A percentile compares a stretch with the other conserved stretches of the same genome.
Conservation (phyloP, 352 stramenopile genomes). For the Pythium dissimile region DNA sequence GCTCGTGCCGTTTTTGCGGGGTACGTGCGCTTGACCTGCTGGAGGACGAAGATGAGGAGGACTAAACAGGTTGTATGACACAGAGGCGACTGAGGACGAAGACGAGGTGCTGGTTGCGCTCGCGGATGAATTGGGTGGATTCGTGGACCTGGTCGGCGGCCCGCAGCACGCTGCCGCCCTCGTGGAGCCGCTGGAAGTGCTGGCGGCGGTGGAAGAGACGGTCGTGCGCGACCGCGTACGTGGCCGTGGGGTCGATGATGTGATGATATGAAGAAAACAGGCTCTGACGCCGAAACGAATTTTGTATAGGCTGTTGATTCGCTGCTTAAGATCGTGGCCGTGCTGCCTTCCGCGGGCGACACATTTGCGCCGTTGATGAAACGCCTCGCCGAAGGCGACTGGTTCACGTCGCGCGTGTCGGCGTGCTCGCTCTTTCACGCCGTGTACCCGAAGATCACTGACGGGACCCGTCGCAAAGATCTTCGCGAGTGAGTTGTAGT, state of each 20-base stretch:
- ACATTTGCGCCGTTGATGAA: constrained; percentile 75
- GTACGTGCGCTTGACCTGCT: constrained; percentile 22
- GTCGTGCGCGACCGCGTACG: constrained; percentile 86
- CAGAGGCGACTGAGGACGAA: constrained; percentile 89
- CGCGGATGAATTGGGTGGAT: constrained; percentile 85
- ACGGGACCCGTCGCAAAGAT: constrained; percentile 67
- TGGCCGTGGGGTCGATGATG: not conserved
- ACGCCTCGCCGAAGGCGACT: constrained; percentile 79
- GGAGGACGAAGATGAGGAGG: not conserved
- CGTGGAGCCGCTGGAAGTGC: constrained; percentile 89
- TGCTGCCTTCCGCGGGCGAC: constrained; percentile 58
- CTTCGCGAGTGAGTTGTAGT: constrained; percentile 67
- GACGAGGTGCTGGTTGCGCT: constrained; percentile 93
- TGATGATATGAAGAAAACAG: no score
- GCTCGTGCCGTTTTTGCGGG: constrained; percentile 88
- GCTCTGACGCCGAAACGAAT: no score
- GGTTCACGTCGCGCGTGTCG: constrained; percentile 87
- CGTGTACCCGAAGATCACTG: constrained; percentile 61
- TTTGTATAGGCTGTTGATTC: constrained; percentile 70
- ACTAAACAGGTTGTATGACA: not conserved
- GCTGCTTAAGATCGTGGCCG: constrained; percentile 66
- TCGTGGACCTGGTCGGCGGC: constrained; percentile 88
- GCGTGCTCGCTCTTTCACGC: constrained; percentile 81
- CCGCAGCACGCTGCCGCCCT: constrained; percentile 58
- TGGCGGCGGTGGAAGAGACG: constrained; percentile 92